These are phyloP conservation scores for Fragilariopsis cylindrus DNA, from an alignment of 108 stramenopile genomes.

Conservation along the genomic window DNA sequence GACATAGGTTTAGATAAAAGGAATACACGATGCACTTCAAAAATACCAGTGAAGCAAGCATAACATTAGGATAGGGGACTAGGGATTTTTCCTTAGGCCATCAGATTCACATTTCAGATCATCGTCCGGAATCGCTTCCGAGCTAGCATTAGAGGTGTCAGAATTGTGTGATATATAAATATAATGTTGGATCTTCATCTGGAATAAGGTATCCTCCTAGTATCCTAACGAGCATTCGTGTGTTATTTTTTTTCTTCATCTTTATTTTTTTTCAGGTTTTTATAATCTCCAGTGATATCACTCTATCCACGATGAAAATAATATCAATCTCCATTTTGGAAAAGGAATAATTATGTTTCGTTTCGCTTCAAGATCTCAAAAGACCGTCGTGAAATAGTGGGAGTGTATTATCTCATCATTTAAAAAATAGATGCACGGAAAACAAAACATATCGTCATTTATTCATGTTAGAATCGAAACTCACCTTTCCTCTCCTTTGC, in stretches of 20 bases:
- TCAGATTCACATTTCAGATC: slow-evolving; percentile 47
- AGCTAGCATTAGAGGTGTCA: slow-evolving; percentile 59
- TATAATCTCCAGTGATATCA: slow-evolving; percentile 40
- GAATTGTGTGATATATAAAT: slow-evolving; percentile 35
- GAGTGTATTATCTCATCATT: slow-evolving; percentile 32
- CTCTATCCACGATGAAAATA: slow-evolving; percentile 23
- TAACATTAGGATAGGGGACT: too few species aligned
- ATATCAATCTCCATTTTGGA: slow-evolving; percentile 31
- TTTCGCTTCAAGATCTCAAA: slow-evolving; percentile 38
- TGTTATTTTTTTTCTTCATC: not conserved
- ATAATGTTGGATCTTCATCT: slow-evolving; percentile 39
- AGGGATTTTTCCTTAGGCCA: slow-evolving; percentile 2
- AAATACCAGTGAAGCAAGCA: too few species aligned
- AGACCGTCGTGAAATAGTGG: slow-evolving; percentile 51
- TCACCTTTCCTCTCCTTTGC: too few species aligned
- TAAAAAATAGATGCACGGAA: not conserved
- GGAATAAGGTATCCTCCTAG: not conserved
- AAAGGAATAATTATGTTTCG: slow-evolving; percentile 11
- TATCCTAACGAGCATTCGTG: not conserved
- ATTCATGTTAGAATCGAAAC: too few species aligned
- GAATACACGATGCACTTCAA: too few species aligned
- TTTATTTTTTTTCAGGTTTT: slow-evolving; percentile 24
- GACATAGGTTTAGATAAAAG: too few species aligned
- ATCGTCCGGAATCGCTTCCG: slow-evolving; percentile 37
- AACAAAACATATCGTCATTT: too few species aligned